Conservation (phyloP, 768 basidiomycete species). For the Calocybe gangraenosa region DNA sequence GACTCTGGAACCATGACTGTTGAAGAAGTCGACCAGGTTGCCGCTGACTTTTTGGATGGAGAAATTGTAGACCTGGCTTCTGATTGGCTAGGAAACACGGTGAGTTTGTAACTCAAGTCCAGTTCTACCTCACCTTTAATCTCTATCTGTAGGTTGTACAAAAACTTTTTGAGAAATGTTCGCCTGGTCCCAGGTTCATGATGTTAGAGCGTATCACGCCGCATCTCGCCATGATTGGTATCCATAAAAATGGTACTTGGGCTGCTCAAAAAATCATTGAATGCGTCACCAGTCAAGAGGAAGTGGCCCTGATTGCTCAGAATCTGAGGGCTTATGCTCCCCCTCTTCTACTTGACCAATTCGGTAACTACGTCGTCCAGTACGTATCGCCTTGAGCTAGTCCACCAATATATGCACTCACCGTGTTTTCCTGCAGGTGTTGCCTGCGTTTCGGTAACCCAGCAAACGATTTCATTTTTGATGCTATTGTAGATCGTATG, state of each 20-base stretch:
- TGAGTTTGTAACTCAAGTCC: slow-evolving; percentile 26
- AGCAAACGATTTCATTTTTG: slow-evolving; percentile 93
- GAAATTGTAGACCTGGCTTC: slow-evolving; percentile 95
- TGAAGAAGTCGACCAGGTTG: slow-evolving; percentile 88
- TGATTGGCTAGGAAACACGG: slow-evolving; percentile 98
- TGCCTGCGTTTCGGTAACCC: slow-evolving; percentile 90
- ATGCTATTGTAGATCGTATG: slow-evolving; percentile 95
- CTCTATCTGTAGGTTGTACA: slow-evolving; percentile 70
- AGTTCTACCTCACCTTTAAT: slow-evolving; percentile 5
- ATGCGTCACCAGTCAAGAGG: slow-evolving; percentile 84
- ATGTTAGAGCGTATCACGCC: slow-evolving; percentile 95
- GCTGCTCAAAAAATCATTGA: slow-evolving; percentile 99
- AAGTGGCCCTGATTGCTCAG: slow-evolving; percentile 78
- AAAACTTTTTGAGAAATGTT: slow-evolving; percentile 92
- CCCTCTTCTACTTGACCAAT: slow-evolving; percentile 90
- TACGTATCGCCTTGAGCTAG: slow-evolving; percentile 34
- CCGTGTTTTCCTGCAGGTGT: slow-evolving; percentile 46
- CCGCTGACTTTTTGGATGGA: slow-evolving; percentile 86
- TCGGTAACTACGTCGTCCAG: slow-evolving; percentile 93
- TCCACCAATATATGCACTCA: not conserved
- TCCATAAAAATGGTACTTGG: slow-evolving; percentile 99
- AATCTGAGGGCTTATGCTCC: slow-evolving; percentile 90
- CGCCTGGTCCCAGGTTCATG: slow-evolving; percentile 67
- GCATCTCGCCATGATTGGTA: slow-evolving; percentile 94
- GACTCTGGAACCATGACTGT: slow-evolving; percentile 83